Base-by-base conservation (phyloP, 768 basidiomycete species). In the Leccinum subtestaceum region DNA sequence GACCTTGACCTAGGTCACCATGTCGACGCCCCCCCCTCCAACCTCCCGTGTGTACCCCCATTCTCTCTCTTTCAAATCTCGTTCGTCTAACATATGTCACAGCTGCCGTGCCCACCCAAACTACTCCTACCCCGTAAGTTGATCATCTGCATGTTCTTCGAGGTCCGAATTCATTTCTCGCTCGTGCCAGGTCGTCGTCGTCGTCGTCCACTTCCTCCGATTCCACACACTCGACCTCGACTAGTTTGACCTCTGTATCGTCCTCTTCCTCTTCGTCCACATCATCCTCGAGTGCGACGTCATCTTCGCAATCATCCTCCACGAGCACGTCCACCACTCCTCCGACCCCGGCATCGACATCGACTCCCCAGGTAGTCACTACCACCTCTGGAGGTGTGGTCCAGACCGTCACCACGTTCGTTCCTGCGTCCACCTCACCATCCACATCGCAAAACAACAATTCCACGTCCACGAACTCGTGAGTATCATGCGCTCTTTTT, bases 401-500 rank as follows among this genome's bases (percentile, higher is more conserved):
- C 10, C 2, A 15, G 21, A 68, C 62, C 0, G 8, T 69, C 49
- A 64, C 63, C 9, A 31, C 59, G 2, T 12, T 58, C 56, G 3
- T 59, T 8, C 19, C 60, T 4, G 51, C 56, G 4, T 12, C 32
- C 2, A 50, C 61, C 1, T 0, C 58, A 7, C 25, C 53, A 1
- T 0, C 60, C 8, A 43, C 51, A 3, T 0, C 67, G 0, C 43
- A 34, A 17, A 58, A 9, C 38, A 58, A 9, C 38, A 13, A 17
- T 17, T 3, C 53, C 5, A 11, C 60, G 1, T 48, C 63, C 0
- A 60, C 71, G 1, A 69, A 61, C 23, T 72, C 70, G 70, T 72
- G 25, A 61, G 70, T 73, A n/a, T 54, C 32, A 40, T 51, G 34
- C 17, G n/a, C 40, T 27, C 23, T 23, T 34, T n/a, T 38, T 36